Evolutionary conservation across 108 stramenopile genomes (phyloP), one percentile per base, ranked within the genome.

Genomic region (Cyclotella sp.): DNA sequence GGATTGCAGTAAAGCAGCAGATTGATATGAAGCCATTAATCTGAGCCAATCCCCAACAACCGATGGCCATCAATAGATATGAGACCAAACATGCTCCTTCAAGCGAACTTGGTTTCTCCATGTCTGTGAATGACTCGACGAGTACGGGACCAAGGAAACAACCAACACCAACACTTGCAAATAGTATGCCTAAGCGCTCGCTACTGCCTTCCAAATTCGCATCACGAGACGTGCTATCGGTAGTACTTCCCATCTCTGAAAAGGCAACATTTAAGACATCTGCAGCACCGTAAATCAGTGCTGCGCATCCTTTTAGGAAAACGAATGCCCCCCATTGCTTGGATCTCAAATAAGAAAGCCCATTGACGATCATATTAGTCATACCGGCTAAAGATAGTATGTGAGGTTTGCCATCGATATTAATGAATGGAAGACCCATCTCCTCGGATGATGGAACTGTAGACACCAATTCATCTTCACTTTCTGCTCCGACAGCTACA

Each of bases 211-310:
- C 61, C 15, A 75, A n/a, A 63, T 76, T 27, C n/a, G 43, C 49
- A 1, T 49, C 68, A 22, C 12, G 16, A 22, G 22, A 9, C 28
- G 49, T 1, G 12, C 57, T 59, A 40, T 46, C 47, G 40, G 12
- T 43, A 28, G 55, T 54, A 16, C 62, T 49, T 6, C 81, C 77
- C 62, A 68, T 64, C 63, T 90, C 86, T 0, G 88, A 71, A 57
- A 89, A 88, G 3, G 85, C 55, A 9, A 93, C 92, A 63, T 89
- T 93, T 41, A 93, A 59, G 0, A 93, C 82, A 70, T 90, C 89
- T 19, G 64, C 66, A 14, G 85, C 83, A 11, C 88, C 89, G 53
- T 72, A 89, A 16, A 82, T 77, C 19, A 90, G 45, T 3, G 78
- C 75, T 12, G 76, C 73, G n/a, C 71, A 78, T 22, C 62, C 73